Base-by-base conservation (phyloP, 1,139 yeast genomes). In the Geotrichum restrictum region DNA sequence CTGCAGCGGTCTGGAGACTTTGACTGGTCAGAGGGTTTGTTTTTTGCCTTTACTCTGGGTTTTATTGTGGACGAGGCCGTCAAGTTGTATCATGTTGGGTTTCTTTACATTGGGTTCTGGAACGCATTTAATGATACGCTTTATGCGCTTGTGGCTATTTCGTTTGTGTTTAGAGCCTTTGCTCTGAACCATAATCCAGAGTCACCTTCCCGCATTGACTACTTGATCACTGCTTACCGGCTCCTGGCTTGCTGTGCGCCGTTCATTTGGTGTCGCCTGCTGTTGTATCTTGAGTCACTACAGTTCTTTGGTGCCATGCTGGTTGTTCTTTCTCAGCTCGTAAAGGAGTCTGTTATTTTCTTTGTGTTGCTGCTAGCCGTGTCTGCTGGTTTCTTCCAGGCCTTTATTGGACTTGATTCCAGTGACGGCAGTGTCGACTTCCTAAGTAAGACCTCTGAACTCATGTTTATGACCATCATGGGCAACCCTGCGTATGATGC, bases 231-330 rank as follows among this genome's bases (percentile, higher is more conserved):
- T 3, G 80, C 94, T 0, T 88, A 82, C 67, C 74, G 94, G 58
- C 67, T 87, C 2, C 71, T 88, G 52, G 83, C 95, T 0, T 77
- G 93, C 64, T 89, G 88, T 13, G 86, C 96, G 1, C 96, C 96
- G 1, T 74, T 88, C 60, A 83, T 88, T 78, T 88, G 96, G 95
- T 79, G 87, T 4, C 75, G 96, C 54, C 71, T 88, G 54, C 72
- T 88, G 53, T 74, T 88, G 44, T 88, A 76, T 68, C 76, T 88
- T 63, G 96, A 88, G 66, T 85, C 93, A 3, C 82, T 84, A 59
- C 78, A 81, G 62, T 88, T 88, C 67, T 88, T 88, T 51, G 96
- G 96, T 41, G 89, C 91, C 3, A 85, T 88, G 88, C 78, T 88
- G 60, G 93, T 88, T 39, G 93, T 88, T 3, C 73, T 87, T 54